Base-by-base conservation (phyloP, 2,329 filamentous ascomycete genomes). In the Aspergillus tamarii region DNA sequence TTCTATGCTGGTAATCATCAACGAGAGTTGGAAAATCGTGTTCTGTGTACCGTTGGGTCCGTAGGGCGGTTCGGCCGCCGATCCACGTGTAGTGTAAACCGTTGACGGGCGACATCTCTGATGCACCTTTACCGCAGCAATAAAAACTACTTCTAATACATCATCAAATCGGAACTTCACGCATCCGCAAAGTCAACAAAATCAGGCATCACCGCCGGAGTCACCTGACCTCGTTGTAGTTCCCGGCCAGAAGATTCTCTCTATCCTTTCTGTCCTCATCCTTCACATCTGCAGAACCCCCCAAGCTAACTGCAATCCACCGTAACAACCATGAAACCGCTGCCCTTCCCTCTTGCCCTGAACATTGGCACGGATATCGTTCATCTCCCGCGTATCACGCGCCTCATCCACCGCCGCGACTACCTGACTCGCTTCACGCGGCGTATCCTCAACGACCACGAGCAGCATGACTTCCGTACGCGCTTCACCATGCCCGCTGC, bases 331-430 rank as follows among this genome's bases (percentile, higher is more conserved):
- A 79, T 80, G 77, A 78, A 75, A 66, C 69, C 70, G 4, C 60
- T 69, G 8, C 77, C 76, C 0, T 92, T 94, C 70, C 89, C 89
- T 1, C 82, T 88, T n/a, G 82, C 88, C 1, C 73, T 94, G 16
- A 84, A 84, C 56, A 81, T 96, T 59, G 93, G 93, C 63, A 94
- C 87, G 55, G 93, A 96, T 74, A 90, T 96, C 62, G 93, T 91
- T 76, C 84, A 84, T 62, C 85, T 93, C 62, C 78, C 84, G 0
- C 88, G 93, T 61, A 87, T 96, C 64, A 79, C 82, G 65, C 75
- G 77, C 58, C 76, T 94, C 59, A 76, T 73, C 21, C 74, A 80
- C 30, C 74, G 78, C 10, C 74, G 74, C 45, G 81, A 79, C 62
- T 72, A 73, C 71, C 70, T 78, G 56, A 50, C 73, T 50, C 76